Conservation (phyloP, 257 asterid species). For the Salvia rosmarinus region DNA sequence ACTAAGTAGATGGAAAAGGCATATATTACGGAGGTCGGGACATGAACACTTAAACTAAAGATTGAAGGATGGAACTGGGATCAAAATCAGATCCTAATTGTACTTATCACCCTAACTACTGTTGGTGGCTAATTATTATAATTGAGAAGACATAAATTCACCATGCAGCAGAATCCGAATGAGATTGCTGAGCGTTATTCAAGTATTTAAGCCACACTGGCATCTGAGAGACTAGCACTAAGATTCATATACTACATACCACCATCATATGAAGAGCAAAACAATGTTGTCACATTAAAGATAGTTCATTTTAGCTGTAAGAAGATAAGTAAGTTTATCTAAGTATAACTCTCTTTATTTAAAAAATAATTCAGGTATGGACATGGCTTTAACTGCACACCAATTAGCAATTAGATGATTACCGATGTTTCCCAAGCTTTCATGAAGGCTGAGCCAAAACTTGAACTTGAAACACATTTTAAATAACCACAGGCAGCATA, state of each 20-base stretch:
- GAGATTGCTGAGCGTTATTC: background rate
- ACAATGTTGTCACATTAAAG: background rate
- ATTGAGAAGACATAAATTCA: slow-evolving; percentile 19
- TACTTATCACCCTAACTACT: slow-evolving; percentile 40
- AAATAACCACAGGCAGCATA: slow-evolving; percentile 11
- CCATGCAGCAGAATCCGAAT: background rate
- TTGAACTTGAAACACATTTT: slow-evolving; percentile 52
- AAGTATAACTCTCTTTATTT: background rate
- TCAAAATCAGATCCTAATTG: slow-evolving; percentile 46
- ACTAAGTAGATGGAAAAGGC: slow-evolving; percentile 16
- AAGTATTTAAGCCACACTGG: background rate
- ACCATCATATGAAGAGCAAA: slow-evolving; percentile 17
- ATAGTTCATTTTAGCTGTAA: slow-evolving; percentile 15
- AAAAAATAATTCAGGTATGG: slow-evolving; percentile 14
- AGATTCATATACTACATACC: background rate
- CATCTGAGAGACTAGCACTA: slow-evolving; percentile 16
- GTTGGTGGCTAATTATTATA: background rate
- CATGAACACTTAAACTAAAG: slow-evolving; percentile 4
- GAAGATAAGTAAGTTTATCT: background rate
- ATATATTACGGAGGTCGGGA: slow-evolving; percentile 27
- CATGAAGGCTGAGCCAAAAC: slow-evolving; percentile 48
- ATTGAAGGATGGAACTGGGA: slow-evolving; percentile 23
- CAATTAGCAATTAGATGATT: slow-evolving; percentile 46
- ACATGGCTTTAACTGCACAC: slow-evolving; percentile 41
- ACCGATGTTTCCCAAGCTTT: slow-evolving; percentile 44